Percentiles rank a stretch among this genome's conserved stretches.
Conservation (phyloP, 495 filamentous ascomycete species). For the Lasiosphaeris hirsuta region DNA sequence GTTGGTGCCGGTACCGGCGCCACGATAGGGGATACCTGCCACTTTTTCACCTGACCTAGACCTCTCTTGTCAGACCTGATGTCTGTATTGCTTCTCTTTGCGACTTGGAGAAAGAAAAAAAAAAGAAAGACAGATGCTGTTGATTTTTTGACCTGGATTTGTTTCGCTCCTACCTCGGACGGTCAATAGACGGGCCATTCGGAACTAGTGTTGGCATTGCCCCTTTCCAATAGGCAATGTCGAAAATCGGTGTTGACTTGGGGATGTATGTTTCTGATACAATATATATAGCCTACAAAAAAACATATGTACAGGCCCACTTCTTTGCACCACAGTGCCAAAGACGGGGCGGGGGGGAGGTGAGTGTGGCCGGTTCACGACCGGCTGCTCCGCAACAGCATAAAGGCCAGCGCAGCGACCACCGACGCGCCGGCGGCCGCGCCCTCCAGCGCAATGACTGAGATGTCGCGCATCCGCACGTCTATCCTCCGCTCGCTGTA, state of each 20-base stretch:
- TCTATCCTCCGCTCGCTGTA: conserved; percentile 68
- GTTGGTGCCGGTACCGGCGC: no score
- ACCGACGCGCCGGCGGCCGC: conserved; percentile 68
- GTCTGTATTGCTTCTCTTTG: neutral
- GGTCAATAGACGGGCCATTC: conserved; percentile 6
- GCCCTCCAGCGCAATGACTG: conserved; percentile 65
- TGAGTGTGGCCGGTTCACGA: neutral
- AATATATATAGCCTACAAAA: no score
- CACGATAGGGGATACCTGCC: neutral
- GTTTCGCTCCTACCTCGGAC: neutral
- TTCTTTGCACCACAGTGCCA: no score
- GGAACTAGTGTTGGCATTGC: neutral
- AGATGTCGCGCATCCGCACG: conserved; percentile 70
- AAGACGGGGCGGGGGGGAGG: no score
- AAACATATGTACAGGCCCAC: no score
- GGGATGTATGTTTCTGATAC: no score
- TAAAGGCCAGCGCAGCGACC: conserved; percentile 54
- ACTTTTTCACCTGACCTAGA: neutral
- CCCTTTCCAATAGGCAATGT: neutral
- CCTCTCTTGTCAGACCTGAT: neutral
- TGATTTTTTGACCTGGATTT: conserved; percentile 2
- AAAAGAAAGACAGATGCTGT: neutral
- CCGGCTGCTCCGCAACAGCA: conserved; percentile 45
- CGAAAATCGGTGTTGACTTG: no score
- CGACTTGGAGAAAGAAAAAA: neutral